Evolutionary conservation across 2,329 filamentous ascomycete genomes (phyloP).

Genomic region (Calycina herbarum): DNA sequence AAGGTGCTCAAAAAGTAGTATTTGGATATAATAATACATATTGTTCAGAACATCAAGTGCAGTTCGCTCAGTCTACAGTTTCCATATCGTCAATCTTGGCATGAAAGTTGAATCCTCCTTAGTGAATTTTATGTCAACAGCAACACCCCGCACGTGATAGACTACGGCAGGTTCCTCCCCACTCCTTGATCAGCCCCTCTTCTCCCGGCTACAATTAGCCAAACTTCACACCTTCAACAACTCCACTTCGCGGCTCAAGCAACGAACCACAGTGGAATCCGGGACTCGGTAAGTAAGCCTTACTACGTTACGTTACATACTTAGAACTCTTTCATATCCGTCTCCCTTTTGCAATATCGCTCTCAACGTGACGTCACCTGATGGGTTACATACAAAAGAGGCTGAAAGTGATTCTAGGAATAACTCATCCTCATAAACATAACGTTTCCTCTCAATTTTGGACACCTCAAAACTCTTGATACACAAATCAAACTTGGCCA

Average conservation of each 20-base stretch:
- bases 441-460: background rate
- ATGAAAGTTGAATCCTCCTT: background rate
- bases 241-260: background rate
- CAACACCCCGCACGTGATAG: background rate
- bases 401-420: background rate
- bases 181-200: background rate
- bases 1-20: constrained; percentile 21
- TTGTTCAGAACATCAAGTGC: no score
- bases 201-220: background rate
- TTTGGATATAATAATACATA: background rate
- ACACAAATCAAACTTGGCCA: no score
- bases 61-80: no score
- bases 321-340: background rate
- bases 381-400: background rate
- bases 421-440: background rate
- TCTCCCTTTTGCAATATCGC: background rate
- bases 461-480: no score
- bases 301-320: background rate
- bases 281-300: background rate
- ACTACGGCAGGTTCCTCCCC: background rate
- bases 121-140: background rate
- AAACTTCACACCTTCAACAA: background rate
- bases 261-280: background rate
- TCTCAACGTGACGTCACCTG: background rate
- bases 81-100: background rate